Evolutionary conservation across 2,329 filamentous ascomycete species (phyloP), one percentile per base, ranked within the genome.

Genomic region (Orbilia oligospora): DNA sequence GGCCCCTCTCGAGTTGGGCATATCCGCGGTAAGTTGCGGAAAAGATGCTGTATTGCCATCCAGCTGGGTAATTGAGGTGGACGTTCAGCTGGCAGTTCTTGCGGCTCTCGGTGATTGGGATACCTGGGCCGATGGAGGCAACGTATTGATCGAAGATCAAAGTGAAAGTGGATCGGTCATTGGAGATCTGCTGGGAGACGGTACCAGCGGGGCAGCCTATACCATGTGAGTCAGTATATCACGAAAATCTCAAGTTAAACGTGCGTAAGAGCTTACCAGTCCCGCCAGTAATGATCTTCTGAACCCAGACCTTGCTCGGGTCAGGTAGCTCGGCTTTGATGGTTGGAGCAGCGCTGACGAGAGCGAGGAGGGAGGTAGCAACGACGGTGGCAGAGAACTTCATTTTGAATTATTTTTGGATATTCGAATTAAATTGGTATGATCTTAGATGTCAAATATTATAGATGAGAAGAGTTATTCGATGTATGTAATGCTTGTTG

Each of bases 1-100:
- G 84, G 33, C 86, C 86, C 79, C 83, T 82, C 41, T 87, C 84
- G 63, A 88, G 84, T 76, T 83, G 80, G 64, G 86, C 86, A 80
- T 87, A 88, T 66, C 87, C 87, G 81, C 87, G 86, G 84, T 88
- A 88, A 80, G 87, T 85, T 80, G 87, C 87, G 71, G 85, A 86
- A 81, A 88, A 85, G 81, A 88, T 82, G 63, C 86, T 87, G 84
- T 87, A 88, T 83, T 88, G 86, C 84, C 87, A 88, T 65, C 87
- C 87, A 68, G 84, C 84, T 14, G 87, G 87, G 81, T 88, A 88
- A 71, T 85, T 82, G 71, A 88, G 84, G 83, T 87, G 85, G 80
- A 88, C 82, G 83, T 88, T 88, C 78, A 88, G 83, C 82, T 88
- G 86, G 84, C 87, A 88, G 83, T 88, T 88, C 84, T 87, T 87